Conservation (phyloP, 2,329 filamentous ascomycete genomes). For the Diaporthe nobilis region DNA sequence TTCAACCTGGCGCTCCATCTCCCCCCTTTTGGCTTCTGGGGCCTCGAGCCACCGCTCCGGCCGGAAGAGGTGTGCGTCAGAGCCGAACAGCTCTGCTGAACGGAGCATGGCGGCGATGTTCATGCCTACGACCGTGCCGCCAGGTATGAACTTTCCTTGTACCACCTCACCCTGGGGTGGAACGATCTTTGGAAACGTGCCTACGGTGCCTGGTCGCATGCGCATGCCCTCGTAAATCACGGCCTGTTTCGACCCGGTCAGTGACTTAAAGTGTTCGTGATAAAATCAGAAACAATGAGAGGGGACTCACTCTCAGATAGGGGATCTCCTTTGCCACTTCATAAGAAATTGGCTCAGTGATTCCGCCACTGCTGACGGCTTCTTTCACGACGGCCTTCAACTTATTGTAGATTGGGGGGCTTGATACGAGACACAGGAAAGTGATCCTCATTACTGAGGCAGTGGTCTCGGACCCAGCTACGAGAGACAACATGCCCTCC, state of each 20-base stretch:
- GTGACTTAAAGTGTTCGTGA: not conserved
- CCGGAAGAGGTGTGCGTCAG: constrained; percentile 60
- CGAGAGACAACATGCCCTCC: constrained; percentile 44
- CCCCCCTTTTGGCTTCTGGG: constrained; percentile 54
- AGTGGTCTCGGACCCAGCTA: constrained; percentile 39
- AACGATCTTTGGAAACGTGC: constrained; percentile 45
- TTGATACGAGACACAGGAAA: constrained; percentile 58
- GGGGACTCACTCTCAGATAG: constrained; percentile 55
- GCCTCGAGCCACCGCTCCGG: constrained; percentile 63
- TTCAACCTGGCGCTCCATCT: constrained; percentile 61
- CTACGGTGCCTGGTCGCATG: constrained; percentile 58
- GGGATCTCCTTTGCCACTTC: constrained; percentile 53
- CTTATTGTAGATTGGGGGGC: constrained; percentile 57
- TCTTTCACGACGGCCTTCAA: constrained; percentile 62
- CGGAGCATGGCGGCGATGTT: constrained; percentile 73
- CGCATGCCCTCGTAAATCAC: constrained; percentile 66
- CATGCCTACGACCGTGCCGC: constrained; percentile 39
- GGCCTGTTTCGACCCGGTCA: constrained; percentile 47
- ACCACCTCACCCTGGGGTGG: constrained; percentile 49
- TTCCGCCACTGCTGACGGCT: constrained; percentile 50
- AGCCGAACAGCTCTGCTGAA: constrained; percentile 68
- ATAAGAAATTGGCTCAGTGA: constrained; percentile 44
- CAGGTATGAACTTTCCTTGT: constrained; percentile 42
- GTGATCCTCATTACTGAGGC: constrained; percentile 35
- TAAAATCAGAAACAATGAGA: not conserved